A percentile compares a stretch with the other conserved stretches of the same genome.
phyloP scores from a whole-genome alignment of 2,329 filamentous ascomycete genomes.

The Geosmithia putterillii region DNA sequence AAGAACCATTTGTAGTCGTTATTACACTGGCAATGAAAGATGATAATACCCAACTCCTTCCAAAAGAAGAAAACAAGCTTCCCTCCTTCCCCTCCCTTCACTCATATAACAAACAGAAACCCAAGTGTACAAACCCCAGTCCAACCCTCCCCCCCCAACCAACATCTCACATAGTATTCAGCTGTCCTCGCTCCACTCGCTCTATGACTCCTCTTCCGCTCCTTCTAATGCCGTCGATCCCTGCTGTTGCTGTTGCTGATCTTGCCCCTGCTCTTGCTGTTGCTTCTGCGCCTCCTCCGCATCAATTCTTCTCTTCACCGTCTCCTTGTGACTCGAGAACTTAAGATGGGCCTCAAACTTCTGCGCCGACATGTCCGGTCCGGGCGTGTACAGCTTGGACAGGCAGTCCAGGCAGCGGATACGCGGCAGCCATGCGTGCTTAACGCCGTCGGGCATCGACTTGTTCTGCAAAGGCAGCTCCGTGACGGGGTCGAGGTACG shows the following conservation, averaged over 20 bases:
- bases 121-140: background rate
- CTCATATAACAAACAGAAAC: background rate
- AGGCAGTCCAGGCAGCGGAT: slow-evolving; percentile 90
- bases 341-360: slow-evolving; percentile 91
- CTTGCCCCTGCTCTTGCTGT: no score
- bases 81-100: background rate
- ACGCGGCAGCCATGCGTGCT: slow-evolving; percentile 74
- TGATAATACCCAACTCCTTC: background rate
- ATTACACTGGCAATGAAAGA: background rate
- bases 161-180: no score
- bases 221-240: background rate
- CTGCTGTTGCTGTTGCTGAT: background rate
- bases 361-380: slow-evolving; percentile 69
- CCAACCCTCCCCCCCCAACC: no score
- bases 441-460: slow-evolving; percentile 48
- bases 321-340: slow-evolving; percentile 68
- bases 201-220: background rate
- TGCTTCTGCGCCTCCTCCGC: slow-evolving; percentile 4
- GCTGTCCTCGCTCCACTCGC: background rate
- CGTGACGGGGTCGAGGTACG: slow-evolving; percentile 62
- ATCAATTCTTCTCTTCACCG: slow-evolving; percentile 33
- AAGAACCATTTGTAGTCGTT: background rate
- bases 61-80: background rate
- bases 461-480: slow-evolving; percentile 49
- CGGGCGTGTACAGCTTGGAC: slow-evolving; percentile 85